Conservation (phyloP, 345 rosid genomes). For the Salix arbutifolia region DNA sequence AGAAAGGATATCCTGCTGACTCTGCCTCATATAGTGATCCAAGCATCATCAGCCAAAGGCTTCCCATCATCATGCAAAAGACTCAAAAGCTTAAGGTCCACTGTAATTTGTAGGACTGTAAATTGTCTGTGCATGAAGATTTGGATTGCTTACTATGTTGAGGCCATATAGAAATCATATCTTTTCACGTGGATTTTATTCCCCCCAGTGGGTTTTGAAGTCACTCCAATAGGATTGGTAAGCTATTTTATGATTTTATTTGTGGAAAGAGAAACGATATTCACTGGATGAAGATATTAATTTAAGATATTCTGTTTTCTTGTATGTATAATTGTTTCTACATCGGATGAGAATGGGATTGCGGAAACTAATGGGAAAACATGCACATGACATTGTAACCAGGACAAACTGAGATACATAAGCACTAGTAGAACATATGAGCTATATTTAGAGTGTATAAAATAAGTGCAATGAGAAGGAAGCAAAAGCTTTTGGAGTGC, state of each 20-base stretch:
- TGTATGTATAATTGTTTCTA: background rate
- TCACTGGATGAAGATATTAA: background rate
- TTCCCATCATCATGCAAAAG: conserved; percentile 65
- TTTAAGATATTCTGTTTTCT: background rate
- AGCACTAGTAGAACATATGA: background rate
- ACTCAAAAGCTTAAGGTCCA: conserved; percentile 68
- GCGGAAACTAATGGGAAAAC: background rate
- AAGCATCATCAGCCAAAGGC: conserved; percentile 76
- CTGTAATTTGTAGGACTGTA: conserved; percentile 29
- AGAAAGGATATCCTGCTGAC: conserved; percentile 86
- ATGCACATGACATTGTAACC: background rate
- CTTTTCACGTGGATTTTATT: conserved; percentile 12
- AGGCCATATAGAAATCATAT: background rate
- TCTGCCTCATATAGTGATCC: conserved; percentile 81
- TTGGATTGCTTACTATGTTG: conserved; percentile 10
- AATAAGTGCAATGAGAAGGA: background rate
- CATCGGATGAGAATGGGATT: background rate
- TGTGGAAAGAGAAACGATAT: background rate
- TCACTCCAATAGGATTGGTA: conserved; percentile 4
- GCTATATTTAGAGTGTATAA: background rate
- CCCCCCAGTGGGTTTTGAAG: background rate
- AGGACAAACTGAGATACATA: background rate
- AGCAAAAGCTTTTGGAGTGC: background rate
- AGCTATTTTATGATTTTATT: conserved; percentile 3
- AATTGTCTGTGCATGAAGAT: conserved; percentile 12